Base-by-base conservation (phyloP, 257 asterid genomes). In the Vinca minor region DNA sequence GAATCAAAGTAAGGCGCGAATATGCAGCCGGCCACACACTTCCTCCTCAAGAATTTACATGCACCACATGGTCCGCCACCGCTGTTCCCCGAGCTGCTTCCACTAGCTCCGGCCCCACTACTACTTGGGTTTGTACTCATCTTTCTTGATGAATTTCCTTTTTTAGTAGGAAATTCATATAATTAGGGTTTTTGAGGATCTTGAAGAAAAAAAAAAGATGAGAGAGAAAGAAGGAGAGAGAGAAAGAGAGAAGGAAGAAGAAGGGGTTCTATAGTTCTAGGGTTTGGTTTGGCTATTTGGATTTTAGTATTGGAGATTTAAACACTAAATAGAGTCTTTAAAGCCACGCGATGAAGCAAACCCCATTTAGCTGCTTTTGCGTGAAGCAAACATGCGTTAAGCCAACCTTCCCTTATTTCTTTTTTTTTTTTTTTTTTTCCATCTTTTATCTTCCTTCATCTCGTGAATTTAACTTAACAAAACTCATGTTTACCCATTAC, bases 341-440 rank as follows among this genome's bases (percentile, higher is more conserved):
- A 89, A 87, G 96, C 89, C 95, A 92, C 95, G 96, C 94, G 87
- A 83, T 78, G 95, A 84, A 87, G 95, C 96, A 89, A 84, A 82
- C 95, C 74, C 79, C 77, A 64, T 67, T 77, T 79, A 91, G 95
- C 80, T 83, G 96, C 84, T 92, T 87, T n/a, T n/a, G 98, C 97
- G 98, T 92, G 96, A 91, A 89, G 96, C 97, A 92, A 92, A 87
- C 94, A 92, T 87, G 95, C 70, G 83, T 82, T 84, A 81, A 89
- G 79, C 95, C 91, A 89, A 80, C 91, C 73, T 82, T 86, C 77
- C 70, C 83, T 83, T 73, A 72, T 68, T 73, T 73, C n/a, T n/a
- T n/a, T n/a, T n/a, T n/a, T n/a, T n/a, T n/a, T n/a, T n/a, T n/a
- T n/a, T n/a, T n/a, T n/a, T n/a, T n/a, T n/a, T n/a, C n/a, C n/a